Percentiles rank a stretch among this genome's conserved stretches.
Evolutionary conservation across 176 grass and related monocot genomes (phyloP).

Genomic region (Zizania latifolia): DNA sequence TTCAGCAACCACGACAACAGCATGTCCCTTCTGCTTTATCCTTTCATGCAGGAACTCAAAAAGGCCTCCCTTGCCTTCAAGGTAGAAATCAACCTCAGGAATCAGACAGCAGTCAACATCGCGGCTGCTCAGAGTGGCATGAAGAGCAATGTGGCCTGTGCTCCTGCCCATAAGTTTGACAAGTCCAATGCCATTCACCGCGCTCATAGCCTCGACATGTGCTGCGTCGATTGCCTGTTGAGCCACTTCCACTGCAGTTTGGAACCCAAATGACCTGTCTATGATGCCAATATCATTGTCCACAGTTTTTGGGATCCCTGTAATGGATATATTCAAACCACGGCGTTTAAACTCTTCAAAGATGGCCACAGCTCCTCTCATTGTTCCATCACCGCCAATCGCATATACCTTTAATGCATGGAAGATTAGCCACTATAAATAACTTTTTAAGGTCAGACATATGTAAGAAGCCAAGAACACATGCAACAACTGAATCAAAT

Average conservation of each 20-base stretch:
- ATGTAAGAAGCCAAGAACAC: not conserved
- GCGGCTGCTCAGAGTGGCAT: constrained; percentile 79
- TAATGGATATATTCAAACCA: constrained; percentile 61
- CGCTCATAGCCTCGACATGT: constrained; percentile 80
- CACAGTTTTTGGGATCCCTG: constrained; percentile 78
- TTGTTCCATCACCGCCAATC: constrained; percentile 81
- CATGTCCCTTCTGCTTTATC: constrained; percentile 67
- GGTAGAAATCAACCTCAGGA: constrained; percentile 67
- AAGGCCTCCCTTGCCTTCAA: constrained; percentile 76
- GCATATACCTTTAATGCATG: constrained; percentile 51
- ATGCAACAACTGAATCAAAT: not conserved
- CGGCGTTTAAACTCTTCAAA: constrained; percentile 63
- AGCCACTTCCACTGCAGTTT: constrained; percentile 81
- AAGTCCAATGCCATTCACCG: constrained; percentile 76
- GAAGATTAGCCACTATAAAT: not conserved
- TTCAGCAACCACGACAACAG: constrained; percentile 75
- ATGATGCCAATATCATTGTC: constrained; percentile 99
- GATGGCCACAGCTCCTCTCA: constrained; percentile 70
- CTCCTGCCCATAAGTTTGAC: constrained; percentile 99
- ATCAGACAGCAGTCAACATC: constrained; percentile 95
- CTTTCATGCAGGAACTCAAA: constrained; percentile 63
- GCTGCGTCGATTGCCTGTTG: constrained; percentile 76
- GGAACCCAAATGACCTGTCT: constrained; percentile 86
- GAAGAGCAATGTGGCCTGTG: constrained; percentile 76
- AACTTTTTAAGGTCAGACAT: not conserved